Conservation (phyloP, 2,329 filamentous ascomycete genomes). For the Aspergillus ruber region DNA sequence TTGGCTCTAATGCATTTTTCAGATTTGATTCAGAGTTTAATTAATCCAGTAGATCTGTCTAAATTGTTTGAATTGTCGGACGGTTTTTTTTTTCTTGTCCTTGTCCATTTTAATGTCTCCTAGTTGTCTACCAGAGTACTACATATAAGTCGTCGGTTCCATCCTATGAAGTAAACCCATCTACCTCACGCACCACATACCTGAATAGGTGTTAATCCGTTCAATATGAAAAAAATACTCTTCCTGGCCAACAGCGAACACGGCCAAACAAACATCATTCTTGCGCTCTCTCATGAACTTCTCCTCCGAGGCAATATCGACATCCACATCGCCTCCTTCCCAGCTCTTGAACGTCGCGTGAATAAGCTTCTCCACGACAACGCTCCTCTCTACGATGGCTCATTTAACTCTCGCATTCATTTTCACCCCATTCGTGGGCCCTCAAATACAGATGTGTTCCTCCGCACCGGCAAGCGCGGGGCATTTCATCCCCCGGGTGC, state of each 20-base stretch:
- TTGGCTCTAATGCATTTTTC: not conserved
- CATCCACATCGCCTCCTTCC: slow-evolving; percentile 43
- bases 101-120: not conserved
- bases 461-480: slow-evolving; percentile 20
- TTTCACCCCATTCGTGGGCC: slow-evolving; percentile 32
- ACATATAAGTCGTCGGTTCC: not conserved
- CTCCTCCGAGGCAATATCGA: slow-evolving; percentile 30
- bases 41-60: not conserved
- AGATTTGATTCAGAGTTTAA: slow-evolving; percentile 1
- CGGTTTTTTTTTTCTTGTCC: not conserved
- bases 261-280: slow-evolving; percentile 43
- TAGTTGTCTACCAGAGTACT: too few relatives aligned
- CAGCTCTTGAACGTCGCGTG: slow-evolving; percentile 27
- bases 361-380: slow-evolving; percentile 20
- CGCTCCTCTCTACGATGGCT: slow-evolving; percentile 12
- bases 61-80: not conserved
- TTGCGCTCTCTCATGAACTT: slow-evolving; percentile 40
- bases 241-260: slow-evolving; percentile 43
- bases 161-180: not conserved
- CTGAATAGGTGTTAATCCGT: not conserved
- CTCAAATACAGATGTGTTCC: slow-evolving; percentile 28
- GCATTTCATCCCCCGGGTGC: slow-evolving; percentile 29
- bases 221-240: slow-evolving; percentile 22
- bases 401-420: slow-evolving; percentile 10
- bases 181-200: not conserved